Percentiles rank a stretch among this genome's conserved stretches.
These are phyloP conservation scores for Hysterium pulicare DNA, from an alignment of 2,329 filamentous ascomycete genomes.

Conservation along the genomic window DNA sequence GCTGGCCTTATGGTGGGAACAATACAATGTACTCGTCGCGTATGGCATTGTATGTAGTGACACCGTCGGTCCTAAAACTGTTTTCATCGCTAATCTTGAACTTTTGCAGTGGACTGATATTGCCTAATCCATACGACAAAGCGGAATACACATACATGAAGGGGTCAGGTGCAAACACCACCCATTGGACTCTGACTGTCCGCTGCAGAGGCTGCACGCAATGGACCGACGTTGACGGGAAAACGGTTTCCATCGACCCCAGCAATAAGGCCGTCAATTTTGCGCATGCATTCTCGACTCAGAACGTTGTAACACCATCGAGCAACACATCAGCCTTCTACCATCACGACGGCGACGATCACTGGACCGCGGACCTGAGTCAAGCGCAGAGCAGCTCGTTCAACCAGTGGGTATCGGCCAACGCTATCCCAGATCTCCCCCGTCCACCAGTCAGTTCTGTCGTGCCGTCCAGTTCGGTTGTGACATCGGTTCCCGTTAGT, in stretches of 20 bases:
- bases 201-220: constrained; percentile 1
- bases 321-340: background rate
- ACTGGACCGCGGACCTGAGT: background rate
- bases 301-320: background rate
- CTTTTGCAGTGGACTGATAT: background rate
- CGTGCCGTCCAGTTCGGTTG: background rate
- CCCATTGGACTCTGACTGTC: background rate
- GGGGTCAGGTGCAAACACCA: background rate
- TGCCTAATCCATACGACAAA: background rate
- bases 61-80: background rate
- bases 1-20: background rate
- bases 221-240: background rate
- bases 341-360: background rate
- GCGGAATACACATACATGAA: background rate
- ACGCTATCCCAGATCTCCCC: background rate
- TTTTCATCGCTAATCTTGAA: background rate
- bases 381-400: background rate
- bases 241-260: background rate
- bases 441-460: background rate
- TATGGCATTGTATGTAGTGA: background rate
- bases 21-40: background rate
- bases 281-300: background rate
- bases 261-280: background rate
- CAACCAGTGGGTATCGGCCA: background rate
- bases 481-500: background rate